Evolutionary conservation across 352 stramenopile genomes (phyloP), one percentile per base, ranked within the genome.

Genomic region (Phytopythium vexans): DNA sequence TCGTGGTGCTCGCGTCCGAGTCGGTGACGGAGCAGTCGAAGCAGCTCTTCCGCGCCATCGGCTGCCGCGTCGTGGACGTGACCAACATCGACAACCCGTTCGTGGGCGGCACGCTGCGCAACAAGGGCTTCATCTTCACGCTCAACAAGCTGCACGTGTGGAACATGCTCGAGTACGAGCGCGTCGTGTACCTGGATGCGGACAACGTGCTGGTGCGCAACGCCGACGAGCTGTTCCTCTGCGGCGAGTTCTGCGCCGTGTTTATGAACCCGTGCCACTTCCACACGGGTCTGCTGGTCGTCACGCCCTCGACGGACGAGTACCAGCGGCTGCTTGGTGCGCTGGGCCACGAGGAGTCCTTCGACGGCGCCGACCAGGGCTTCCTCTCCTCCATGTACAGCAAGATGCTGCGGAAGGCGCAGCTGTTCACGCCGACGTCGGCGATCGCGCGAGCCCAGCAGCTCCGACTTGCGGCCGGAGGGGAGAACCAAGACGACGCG

Each of bases 241-340:
- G 86, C 46, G 86, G 84, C 31, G 65, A 89, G 43, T 93, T 96
- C 58, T 96, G 86, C 58, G 86, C 85, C 36, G 84, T 96, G 50
- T 96, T 94, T 46, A 94, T 94, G 86, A 96, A 96, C 66, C 86
- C 86, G 9, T 96, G 86, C 48, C 85, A 96, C 58, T 96, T 96
- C 67, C 86, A 96, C 65, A 96, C 86, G 37, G 86, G 86, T 0
- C 51, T 96, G 14, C 55, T 96, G 15, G 86, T 96, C 11, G 83
- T 96, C 31, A 91, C 86, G 7, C 86, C 86, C 1, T 74, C 81
- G n/a, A 54, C 67, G 6, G 44, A 57, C 7, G 83, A 93, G 60
- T 96, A 94, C 58, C 49, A 83, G 44, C 72, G 82, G 27, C 63
- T 96, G 27, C 65, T 94, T 0, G 63, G 72, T n/a, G 71, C 65